phyloP scores from a whole-genome alignment of 2,329 filamentous ascomycete species.

The Leptographium wingfieldii region DNA sequence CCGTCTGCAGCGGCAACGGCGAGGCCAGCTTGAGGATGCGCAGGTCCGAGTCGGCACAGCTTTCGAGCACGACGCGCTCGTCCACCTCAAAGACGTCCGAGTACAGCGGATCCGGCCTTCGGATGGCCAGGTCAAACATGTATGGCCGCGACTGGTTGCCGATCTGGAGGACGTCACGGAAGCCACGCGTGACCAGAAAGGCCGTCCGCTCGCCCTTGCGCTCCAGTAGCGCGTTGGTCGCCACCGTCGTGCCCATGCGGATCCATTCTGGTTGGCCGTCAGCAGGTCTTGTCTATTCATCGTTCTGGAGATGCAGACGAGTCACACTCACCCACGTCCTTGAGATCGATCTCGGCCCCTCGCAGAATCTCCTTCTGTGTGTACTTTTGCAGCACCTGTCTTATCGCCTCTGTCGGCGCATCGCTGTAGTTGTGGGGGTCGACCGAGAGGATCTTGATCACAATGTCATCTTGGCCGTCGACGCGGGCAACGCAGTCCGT shows the following conservation, averaged over 20 bases:
- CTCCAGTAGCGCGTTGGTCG: slow-evolving; percentile 81
- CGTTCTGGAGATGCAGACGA: no score
- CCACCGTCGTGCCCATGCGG: slow-evolving; percentile 90
- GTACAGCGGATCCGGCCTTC: slow-evolving; percentile 76
- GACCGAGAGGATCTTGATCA: slow-evolving; percentile 23
- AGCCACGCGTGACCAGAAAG: slow-evolving; percentile 74
- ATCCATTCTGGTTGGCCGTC: slow-evolving; percentile 57
- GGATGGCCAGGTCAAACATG: slow-evolving; percentile 85
- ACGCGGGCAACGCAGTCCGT: slow-evolving; percentile 26
- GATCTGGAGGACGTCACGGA: slow-evolving; percentile 76
- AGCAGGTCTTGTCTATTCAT: not conserved
- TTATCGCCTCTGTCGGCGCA: slow-evolving; percentile 2
- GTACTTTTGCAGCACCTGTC: slow-evolving; percentile 5
- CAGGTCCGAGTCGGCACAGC: slow-evolving; percentile 47
- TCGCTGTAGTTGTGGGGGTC: slow-evolving; percentile 4
- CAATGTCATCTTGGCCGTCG: slow-evolving; percentile 27
- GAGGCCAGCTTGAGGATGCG: slow-evolving; percentile 39
- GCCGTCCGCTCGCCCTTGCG: slow-evolving; percentile 82
- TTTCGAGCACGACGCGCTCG: slow-evolving; percentile 79
- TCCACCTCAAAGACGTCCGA: slow-evolving; percentile 72
- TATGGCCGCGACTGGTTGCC: slow-evolving; percentile 80
- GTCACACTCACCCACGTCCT: not conserved
- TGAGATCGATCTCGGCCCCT: slow-evolving; percentile 35
- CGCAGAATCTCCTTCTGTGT: slow-evolving; percentile 43
- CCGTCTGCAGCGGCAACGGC: not conserved